A percentile compares a stretch with the other conserved stretches of the same genome.
phyloP scores from a whole-genome alignment of 2,329 filamentous ascomycete genomes.

The Ascochyta rabiei region DNA sequence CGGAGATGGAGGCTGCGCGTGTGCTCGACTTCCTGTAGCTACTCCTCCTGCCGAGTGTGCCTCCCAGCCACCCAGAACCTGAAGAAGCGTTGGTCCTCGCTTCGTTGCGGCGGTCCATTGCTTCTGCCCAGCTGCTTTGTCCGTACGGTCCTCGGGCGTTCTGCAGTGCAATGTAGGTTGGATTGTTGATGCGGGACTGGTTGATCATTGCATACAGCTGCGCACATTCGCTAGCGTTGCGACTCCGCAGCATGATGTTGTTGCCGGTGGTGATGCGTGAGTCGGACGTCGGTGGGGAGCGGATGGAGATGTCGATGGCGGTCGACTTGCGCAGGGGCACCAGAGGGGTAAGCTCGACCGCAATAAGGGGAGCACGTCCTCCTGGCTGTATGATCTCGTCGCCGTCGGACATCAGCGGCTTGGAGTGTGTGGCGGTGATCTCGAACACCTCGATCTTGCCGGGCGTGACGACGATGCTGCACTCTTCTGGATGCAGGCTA shows the following conservation, averaged over 20 bases:
- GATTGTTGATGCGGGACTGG: slow-evolving; percentile 86
- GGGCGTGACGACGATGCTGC: slow-evolving; percentile 66
- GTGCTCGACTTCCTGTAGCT: slow-evolving; percentile 61
- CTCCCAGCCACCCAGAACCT: slow-evolving; percentile 56
- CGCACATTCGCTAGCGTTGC: slow-evolving; percentile 77
- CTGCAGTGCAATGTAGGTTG: slow-evolving; percentile 81
- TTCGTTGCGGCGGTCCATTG: slow-evolving; percentile 59
- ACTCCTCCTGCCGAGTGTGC: slow-evolving; percentile 58
- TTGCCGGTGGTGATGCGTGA: slow-evolving; percentile 71
- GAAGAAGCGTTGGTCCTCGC: slow-evolving; percentile 46
- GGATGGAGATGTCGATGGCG: slow-evolving; percentile 90
- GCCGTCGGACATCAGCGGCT: slow-evolving; percentile 48
- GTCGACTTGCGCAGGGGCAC: slow-evolving; percentile 91
- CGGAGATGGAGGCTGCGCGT: slow-evolving; percentile 62
- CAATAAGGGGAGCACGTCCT: slow-evolving; percentile 61
- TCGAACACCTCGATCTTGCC: slow-evolving; percentile 70
- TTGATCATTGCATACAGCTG: slow-evolving; percentile 86
- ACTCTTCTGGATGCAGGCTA: slow-evolving; percentile 65
- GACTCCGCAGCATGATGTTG: slow-evolving; percentile 90
- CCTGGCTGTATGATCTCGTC: slow-evolving; percentile 47
- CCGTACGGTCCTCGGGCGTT: slow-evolving; percentile 68
- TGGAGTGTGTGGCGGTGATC: slow-evolving; percentile 56
- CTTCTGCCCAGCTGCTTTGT: slow-evolving; percentile 55
- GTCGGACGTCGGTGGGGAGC: slow-evolving; percentile 78
- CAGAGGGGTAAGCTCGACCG: slow-evolving; percentile 86